Evolutionary conservation across 768 basidiomycete genomes (phyloP).

Genomic region (Xerocomus spinulosus): DNA sequence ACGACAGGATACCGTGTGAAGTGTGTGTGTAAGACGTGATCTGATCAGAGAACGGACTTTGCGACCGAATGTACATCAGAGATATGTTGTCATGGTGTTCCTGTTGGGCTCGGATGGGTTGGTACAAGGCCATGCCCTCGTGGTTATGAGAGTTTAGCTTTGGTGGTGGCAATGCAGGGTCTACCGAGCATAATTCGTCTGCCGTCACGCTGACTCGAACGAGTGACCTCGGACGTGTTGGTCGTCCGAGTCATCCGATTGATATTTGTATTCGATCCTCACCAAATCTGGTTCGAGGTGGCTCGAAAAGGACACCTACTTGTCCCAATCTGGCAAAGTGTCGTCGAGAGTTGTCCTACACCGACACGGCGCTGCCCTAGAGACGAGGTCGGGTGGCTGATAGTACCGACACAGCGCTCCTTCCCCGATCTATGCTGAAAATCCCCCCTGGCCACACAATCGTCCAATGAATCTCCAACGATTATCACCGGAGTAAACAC

Average conservation of each 20-base stretch:
- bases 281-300: background rate
- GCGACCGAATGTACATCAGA: too few species aligned
- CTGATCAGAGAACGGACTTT: slow-evolving; percentile 2
- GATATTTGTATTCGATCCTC: background rate
- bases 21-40: background rate
- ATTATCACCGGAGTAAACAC: slow-evolving; percentile 4
- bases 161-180: background rate
- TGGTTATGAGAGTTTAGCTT: background rate
- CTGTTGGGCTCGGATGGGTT: too few species aligned
- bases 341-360: background rate
- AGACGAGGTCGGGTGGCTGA: background rate
- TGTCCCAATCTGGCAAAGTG: background rate
- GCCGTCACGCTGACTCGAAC: background rate
- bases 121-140: background rate
- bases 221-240: background rate
- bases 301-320: background rate
- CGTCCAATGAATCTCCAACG: background rate
- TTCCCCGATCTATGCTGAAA: slow-evolving; percentile 10
- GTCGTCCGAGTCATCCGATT: background rate
- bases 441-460: background rate
- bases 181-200: background rate
- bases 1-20: too few species aligned
- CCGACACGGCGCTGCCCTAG: background rate
- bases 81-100: too few species aligned
- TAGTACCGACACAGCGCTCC: background rate